Evolutionary conservation across 2,329 filamentous ascomycete genomes (phyloP), one percentile per base, ranked within the genome.

Genomic region (Trichoderma asperellum): DNA sequence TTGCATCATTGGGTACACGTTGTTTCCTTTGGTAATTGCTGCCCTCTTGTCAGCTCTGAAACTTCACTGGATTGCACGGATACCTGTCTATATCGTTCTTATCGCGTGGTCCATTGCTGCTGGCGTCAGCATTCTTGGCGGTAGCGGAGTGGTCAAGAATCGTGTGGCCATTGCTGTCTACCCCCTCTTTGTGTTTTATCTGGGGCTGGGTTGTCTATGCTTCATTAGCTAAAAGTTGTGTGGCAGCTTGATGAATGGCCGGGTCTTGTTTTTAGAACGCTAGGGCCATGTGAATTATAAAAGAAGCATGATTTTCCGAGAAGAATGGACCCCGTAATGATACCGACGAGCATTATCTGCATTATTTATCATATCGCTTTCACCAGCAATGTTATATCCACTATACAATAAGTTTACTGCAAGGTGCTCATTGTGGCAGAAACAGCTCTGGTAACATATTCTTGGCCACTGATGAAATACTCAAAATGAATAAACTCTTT

Each of bases 1-100:
- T 74, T 98, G 94, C 80, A 96, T 99, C 75, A 99, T 99, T 78
- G 96, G 96, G 57, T 99, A 99, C 81, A 99, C 96, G 1, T 88
- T 99, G 68, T 99, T 99, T 82, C 96, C 96, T 2, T 88, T 99
- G 65, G 96, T 98, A 75, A 92, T 99, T 74, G 96, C 96, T 8
- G 90, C 95, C 1, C 83, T 97, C 63, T 88, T 99, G 72, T 97
- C 94, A 68, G 95, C 95, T 0, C 78, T 99, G 37, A 86, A 88
- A 62, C 86, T 98, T 8, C 91, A 90, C 53, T 91, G 89, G 74
- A 92, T 98, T 73, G 88, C 91, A 6, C 87, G 96, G 68, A 93
- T 98, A 77, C 96, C 96, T 1, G 89, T 99, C 65, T 98, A 99
- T 79, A 84, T 96, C 62, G 86, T 97, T 37, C 87, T 99, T 32